A percentile compares a stretch with the other conserved stretches of the same genome.
phyloP scores from a whole-genome alignment of 1,284 basidiomycete species.

The Ganoderma meredithae region DNA sequence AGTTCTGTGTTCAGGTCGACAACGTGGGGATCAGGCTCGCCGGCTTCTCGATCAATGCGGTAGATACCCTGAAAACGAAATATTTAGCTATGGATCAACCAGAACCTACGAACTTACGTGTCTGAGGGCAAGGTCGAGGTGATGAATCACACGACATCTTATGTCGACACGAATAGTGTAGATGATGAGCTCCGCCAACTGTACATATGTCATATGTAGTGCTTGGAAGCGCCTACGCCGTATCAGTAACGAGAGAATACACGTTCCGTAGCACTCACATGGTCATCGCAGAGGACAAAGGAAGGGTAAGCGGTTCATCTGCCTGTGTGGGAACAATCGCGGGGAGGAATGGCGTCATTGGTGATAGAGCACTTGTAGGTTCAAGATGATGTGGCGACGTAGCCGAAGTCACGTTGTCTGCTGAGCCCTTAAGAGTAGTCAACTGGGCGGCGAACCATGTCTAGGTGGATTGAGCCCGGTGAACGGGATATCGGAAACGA shows the following conservation, averaged over 20 bases:
- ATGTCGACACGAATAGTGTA: constrained; percentile 92
- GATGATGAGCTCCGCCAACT: constrained; percentile 87
- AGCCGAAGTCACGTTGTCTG: constrained; percentile 64
- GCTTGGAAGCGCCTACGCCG: constrained; percentile 84
- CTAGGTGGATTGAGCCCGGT: constrained; percentile 47
- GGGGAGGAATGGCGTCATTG: constrained; percentile 58
- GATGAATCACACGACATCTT: constrained; percentile 85
- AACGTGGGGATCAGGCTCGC: constrained; percentile 92
- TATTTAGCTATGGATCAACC: background rate
- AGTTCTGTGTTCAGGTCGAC: constrained; percentile 89
- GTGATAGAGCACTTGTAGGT: constrained; percentile 55
- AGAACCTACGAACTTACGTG: constrained; percentile 54
- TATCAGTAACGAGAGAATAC: constrained; percentile 17
- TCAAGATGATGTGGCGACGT: constrained; percentile 57
- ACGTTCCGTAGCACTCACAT: constrained; percentile 60
- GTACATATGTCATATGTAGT: constrained; percentile 88
- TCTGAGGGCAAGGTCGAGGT: constrained; percentile 81
- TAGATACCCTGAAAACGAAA: constrained; percentile 75
- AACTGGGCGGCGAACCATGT: constrained; percentile 84
- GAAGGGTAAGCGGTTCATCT: constrained; percentile 67
- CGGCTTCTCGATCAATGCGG: constrained; percentile 79
- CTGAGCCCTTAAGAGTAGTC: constrained; percentile 65
- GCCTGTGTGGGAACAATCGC: constrained; percentile 45
- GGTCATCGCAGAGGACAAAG: constrained; percentile 87
- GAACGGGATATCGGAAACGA: background rate